Percentiles rank a stretch among this genome's conserved stretches.
Evolutionary conservation across 768 basidiomycete genomes (phyloP).

Genomic region (Ramaria rubella): DNA sequence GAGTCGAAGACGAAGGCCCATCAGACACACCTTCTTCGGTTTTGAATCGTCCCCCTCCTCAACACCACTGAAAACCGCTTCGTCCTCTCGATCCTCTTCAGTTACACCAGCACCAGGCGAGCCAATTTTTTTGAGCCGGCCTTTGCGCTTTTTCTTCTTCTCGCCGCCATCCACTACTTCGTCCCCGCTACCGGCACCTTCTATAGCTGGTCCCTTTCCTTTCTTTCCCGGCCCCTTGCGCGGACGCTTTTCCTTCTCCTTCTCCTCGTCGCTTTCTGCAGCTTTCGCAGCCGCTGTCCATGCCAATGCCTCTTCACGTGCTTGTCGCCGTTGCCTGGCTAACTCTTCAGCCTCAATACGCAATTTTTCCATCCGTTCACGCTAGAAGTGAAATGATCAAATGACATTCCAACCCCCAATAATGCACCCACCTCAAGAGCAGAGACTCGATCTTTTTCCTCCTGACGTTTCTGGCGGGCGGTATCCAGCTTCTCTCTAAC

Average conservation of each 20-base stretch:
- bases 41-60: conserved; percentile 58
- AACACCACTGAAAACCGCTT: conserved; percentile 63
- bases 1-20: neutral
- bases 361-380: conserved; percentile 53
- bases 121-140: conserved; percentile 53
- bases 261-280: conserved; percentile 71
- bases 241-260: conserved; percentile 45
- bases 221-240: conserved; percentile 47
- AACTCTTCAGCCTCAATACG: conserved; percentile 68
- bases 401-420: conserved; percentile 5
- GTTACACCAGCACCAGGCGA: conserved; percentile 32
- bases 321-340: conserved; percentile 69
- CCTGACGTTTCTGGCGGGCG: conserved; percentile 71
- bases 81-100: conserved; percentile 57
- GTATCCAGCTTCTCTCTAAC: conserved; percentile 64
- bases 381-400: conserved; percentile 36
- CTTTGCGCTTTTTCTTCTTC: conserved; percentile 64
- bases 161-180: conserved; percentile 33
- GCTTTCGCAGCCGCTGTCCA: conserved; percentile 67
- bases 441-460: conserved; percentile 64
- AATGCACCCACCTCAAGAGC: conserved; percentile 51
- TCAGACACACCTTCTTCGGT: conserved; percentile 53
- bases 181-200: conserved; percentile 17
- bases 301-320: conserved; percentile 71
- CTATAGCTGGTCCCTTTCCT: conserved; percentile 50